These are phyloP conservation scores for Lasiodiplodia theobromae DNA, from an alignment of 2,329 filamentous ascomycete species.

Conservation along the genomic window DNA sequence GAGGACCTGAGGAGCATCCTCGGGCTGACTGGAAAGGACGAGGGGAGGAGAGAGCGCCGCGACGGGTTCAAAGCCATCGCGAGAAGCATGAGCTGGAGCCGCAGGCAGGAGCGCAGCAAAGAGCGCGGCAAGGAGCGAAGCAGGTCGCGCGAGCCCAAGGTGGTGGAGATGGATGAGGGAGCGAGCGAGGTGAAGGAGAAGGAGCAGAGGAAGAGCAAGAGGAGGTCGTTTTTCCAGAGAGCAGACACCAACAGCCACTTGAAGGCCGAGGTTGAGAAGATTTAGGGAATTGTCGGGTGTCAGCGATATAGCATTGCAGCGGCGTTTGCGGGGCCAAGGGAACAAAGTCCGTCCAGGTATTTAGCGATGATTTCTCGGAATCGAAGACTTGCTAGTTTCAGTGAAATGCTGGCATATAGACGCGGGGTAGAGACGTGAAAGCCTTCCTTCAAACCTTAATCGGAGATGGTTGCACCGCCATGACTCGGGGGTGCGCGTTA, in stretches of 20 bases:
- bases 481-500: neutral
- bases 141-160: slow-evolving; percentile 32
- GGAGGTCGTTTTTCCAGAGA: slow-evolving; percentile 7
- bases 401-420: neutral
- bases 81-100: slow-evolving; percentile 30
- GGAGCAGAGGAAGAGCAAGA: slow-evolving; percentile 24
- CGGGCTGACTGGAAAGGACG: slow-evolving; percentile 48
- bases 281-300: neutral
- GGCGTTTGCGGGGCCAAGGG: slow-evolving; percentile 10
- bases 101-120: slow-evolving; percentile 32
- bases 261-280: neutral
- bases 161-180: neutral
- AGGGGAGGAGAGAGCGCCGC: slow-evolving; percentile 29
- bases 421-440: slow-evolving; percentile 10
- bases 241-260: neutral
- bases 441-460: slow-evolving; percentile 8
- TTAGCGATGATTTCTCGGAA: slow-evolving; percentile 15
- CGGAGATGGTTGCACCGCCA: neutral
- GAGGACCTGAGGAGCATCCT: slow-evolving; percentile 69
- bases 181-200: slow-evolving; percentile 3
- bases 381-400: slow-evolving; percentile 16
- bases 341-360: neutral
- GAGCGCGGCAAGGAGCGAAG: slow-evolving; percentile 34
- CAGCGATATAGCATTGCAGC: slow-evolving; percentile 16
- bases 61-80: slow-evolving; percentile 40